These are phyloP conservation scores for Thozetella sp. DNA, from an alignment of 495 filamentous ascomycete genomes.

Conservation along the genomic window DNA sequence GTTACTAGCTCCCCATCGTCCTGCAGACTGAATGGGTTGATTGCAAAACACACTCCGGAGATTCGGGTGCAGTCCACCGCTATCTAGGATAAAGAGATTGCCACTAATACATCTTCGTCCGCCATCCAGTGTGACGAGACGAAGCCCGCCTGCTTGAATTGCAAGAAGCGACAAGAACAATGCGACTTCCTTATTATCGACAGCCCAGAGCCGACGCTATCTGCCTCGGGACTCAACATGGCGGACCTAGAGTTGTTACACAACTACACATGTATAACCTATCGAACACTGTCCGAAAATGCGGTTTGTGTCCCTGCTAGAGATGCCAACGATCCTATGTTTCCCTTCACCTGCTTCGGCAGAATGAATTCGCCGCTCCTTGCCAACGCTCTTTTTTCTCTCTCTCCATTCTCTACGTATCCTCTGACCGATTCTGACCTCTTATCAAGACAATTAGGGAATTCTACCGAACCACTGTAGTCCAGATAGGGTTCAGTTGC, in stretches of 20 bases:
- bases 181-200: constrained; percentile 18
- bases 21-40: too few relatives aligned
- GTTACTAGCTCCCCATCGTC: background rate
- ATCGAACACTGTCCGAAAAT: constrained; percentile 16
- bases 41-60: too few relatives aligned
- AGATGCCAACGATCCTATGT: too few relatives aligned
- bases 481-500: constrained; percentile 34
- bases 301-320: too few relatives aligned
- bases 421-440: background rate
- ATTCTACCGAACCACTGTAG: constrained; percentile 14
- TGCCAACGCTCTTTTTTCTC: background rate
- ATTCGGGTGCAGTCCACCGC: background rate
- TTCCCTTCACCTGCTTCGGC: background rate
- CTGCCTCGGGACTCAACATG: background rate
- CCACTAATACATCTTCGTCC: background rate
- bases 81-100: background rate
- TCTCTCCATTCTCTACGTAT: background rate
- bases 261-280: constrained; percentile 21
- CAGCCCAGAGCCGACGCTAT: background rate
- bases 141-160: constrained; percentile 24
- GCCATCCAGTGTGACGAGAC: constrained; percentile 22
- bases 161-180: constrained; percentile 17
- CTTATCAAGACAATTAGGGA: constrained; percentile 10
- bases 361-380: background rate
- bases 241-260: constrained; percentile 24